Evolutionary conservation across 305 asterid genomes (phyloP).

Genomic region (Petunia hybrid): DNA sequence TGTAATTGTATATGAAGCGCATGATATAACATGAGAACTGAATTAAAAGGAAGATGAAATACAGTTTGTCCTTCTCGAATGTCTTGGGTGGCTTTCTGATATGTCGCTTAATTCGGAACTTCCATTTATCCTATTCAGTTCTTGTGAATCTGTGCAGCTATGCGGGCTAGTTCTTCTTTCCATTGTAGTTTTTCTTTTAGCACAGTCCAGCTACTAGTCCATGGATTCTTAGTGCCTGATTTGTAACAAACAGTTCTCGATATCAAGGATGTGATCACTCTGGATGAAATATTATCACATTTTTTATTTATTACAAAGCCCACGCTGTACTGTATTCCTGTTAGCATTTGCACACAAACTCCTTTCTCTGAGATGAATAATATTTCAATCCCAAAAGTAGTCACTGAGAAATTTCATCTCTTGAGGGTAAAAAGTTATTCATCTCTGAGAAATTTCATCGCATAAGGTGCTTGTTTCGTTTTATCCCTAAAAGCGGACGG

Average conservation of each 20-base stretch:
- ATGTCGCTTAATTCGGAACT: neutral
- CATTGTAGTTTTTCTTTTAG: neutral
- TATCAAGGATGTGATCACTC: neutral
- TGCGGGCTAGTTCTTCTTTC: neutral
- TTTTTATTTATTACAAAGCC: neutral
- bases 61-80: neutral
- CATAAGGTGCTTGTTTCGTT: neutral
- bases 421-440: neutral
- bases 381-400: neutral
- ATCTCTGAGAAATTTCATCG: neutral
- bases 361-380: neutral
- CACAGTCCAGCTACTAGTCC: neutral
- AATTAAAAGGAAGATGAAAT: conserved; percentile 10
- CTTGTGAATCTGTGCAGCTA: neutral
- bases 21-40: conserved; percentile 3
- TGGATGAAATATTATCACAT: neutral
- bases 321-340: neutral
- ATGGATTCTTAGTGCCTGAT: conserved; percentile 13
- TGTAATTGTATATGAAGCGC: neutral
- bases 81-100: conserved; percentile 5
- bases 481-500: neutral
- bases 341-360: neutral
- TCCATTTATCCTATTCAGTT: neutral
- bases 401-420: neutral
- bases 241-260: neutral